Conservation (phyloP, 2,329 filamentous ascomycete genomes). For the Colletotrichum zoysiae region DNA sequence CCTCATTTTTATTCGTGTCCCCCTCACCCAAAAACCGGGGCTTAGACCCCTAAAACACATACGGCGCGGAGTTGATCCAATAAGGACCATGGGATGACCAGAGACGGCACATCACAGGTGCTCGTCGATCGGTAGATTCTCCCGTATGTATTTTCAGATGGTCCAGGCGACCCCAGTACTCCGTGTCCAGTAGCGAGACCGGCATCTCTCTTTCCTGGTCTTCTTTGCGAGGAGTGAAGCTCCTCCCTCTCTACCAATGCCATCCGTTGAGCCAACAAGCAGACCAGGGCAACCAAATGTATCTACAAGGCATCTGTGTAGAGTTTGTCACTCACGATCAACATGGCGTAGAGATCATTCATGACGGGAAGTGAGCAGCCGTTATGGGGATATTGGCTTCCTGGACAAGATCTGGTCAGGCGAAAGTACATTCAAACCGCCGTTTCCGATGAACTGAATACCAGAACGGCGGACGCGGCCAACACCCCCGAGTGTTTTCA, state of each 20-base stretch:
- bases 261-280: neutral
- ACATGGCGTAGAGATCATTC: no score
- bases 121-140: constrained; percentile 3
- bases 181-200: neutral
- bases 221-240: neutral
- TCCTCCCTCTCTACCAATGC: neutral
- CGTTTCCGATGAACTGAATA: neutral
- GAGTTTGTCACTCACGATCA: neutral
- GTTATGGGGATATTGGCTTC: neutral
- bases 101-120: neutral
- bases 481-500: neutral
- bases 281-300: neutral
- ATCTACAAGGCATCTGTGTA: neutral
- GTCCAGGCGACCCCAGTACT: constrained; percentile 1
- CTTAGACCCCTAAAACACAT: neutral
- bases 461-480: neutral
- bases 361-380: neutral
- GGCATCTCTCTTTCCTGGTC: neutral
- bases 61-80: constrained; percentile 13
- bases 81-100: neutral
- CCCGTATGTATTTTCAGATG: neutral
- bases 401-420: neutral
- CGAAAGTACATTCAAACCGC: neutral
- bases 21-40: constrained; percentile 1
- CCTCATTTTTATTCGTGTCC: neutral